phyloP scores from a whole-genome alignment of 139 green algal species.

The Chlamydomonas asymmetrica region DNA sequence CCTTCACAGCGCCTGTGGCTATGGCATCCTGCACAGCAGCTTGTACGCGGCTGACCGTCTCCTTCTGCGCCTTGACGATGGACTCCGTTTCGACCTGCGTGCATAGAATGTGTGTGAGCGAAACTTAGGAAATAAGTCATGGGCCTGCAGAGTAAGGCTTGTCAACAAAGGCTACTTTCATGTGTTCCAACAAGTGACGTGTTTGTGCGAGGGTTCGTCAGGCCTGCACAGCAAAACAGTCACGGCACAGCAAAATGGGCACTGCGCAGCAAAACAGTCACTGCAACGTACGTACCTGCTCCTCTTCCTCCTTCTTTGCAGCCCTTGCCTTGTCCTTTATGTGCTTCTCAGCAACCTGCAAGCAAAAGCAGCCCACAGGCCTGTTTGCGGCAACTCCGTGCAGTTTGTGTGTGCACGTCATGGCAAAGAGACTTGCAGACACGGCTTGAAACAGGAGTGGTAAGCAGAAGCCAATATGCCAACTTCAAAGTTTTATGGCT shows the following conservation, averaged over 20 bases:
- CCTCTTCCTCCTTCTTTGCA: conserved; percentile 39
- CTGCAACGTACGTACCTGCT: conserved; percentile 20
- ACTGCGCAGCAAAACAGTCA: not conserved
- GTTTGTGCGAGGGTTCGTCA: not conserved
- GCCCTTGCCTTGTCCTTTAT: conserved; percentile 67
- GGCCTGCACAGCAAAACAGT: not conserved
- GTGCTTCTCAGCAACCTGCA: conserved; percentile 72
- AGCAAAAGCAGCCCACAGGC: too few relatives aligned
- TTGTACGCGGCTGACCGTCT: conserved; percentile 34
- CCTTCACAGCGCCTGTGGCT: not conserved
- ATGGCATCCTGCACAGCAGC: conserved; percentile 45
- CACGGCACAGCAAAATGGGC: conserved; percentile 7
- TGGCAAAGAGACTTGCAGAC: too few relatives aligned
- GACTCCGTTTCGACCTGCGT: conserved; percentile 54
- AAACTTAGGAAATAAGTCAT: too few relatives aligned
- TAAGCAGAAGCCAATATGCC: too few relatives aligned
- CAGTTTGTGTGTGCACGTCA: too few relatives aligned
- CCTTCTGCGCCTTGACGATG: conserved; percentile 44
- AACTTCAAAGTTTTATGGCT: too few relatives aligned
- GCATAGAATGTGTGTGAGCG: not conserved
- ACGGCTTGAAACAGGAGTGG: too few relatives aligned
- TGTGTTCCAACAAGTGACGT: not conserved
- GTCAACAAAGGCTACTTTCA: not conserved
- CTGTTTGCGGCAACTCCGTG: too few relatives aligned
- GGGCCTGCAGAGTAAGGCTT: not conserved